Base-by-base conservation (phyloP, 2,329 filamentous ascomycete species). In the Alternaria triticina region DNA sequence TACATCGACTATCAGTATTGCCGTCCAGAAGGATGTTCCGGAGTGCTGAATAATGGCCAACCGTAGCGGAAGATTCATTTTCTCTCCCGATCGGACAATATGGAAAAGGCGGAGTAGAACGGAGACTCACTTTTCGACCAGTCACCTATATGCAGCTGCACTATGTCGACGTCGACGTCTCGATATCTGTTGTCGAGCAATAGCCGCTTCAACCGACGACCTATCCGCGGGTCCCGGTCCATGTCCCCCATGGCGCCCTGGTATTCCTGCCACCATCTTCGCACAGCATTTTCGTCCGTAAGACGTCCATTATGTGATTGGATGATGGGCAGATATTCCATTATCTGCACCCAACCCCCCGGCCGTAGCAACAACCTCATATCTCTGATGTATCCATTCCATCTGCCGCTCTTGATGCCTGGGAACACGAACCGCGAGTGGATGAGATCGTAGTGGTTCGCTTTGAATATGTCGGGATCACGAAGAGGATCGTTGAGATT, bases 261-360 rank as follows among this genome's bases (percentile, higher is more conserved):
- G 56, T 82, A 82, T 27, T 62, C 65, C 20, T 65, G 62, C 67
- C 74, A 79, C 81, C 81, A 82, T 47, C 73, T 70, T 27, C 72
- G 70, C 11, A 82, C 61, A 7, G 76, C 76, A 51, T 77, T 75
- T 7, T 75, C 55, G 13, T 89, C 85, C 11, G 88, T 89, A 70
- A 96, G 82, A n/a, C 88, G 89, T 6, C 93, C 93, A 72, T 92
- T 96, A 70, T 95, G 89, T 1, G 93, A 97, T 77, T 97, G 94
- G 25, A 92, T 89, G 68, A 93, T 93, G 78, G 90, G 90, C 74
- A 96, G 93, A 71, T 94, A 87, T 75, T 97, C 94, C n/a, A 92
- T 87, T 86, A 97, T 90, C 75, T 97, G 93, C 62, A 91, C 86
- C 93, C 93, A 97, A 1, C 94, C 94, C 3, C 90, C 91, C 6